A percentile compares a stretch with the other conserved stretches of the same genome.
Conservation (phyloP, 139 green algal species). For the Chlorella vulgaris region DNA sequence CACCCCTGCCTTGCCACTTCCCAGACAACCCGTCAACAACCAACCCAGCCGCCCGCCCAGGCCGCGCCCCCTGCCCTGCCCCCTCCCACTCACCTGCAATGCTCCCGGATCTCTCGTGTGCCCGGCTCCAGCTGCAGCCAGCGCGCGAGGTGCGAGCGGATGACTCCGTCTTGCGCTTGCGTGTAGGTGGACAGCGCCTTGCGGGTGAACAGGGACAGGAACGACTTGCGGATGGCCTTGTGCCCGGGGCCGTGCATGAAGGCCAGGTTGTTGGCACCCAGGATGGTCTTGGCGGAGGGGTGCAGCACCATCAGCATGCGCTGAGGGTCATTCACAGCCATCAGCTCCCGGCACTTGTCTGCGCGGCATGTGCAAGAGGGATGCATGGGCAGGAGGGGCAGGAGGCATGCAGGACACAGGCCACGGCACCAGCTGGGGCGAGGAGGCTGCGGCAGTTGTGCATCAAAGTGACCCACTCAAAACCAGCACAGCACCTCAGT, state of each 20-base stretch:
- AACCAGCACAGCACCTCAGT: no score
- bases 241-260: slow-evolving; percentile 80
- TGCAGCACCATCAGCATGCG: slow-evolving; percentile 77
- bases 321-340: slow-evolving; percentile 62
- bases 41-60: no score
- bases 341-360: slow-evolving; percentile 68
- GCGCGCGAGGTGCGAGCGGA: slow-evolving; percentile 57
- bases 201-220: slow-evolving; percentile 86
- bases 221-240: slow-evolving; percentile 78
- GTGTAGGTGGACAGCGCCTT: slow-evolving; percentile 82
- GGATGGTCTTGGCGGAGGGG: slow-evolving; percentile 78
- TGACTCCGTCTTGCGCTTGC: slow-evolving; percentile 73
- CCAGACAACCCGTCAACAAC: no score
- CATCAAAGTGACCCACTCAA: no score
- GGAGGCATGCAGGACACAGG: no score
- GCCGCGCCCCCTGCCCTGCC: no score
- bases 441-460: no score
- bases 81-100: no score
- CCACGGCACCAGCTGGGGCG: no score
- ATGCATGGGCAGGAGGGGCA: no score
- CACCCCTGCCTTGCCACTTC: neutral
- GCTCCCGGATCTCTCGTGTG: slow-evolving; percentile 31
- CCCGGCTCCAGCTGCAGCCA: slow-evolving; percentile 50
- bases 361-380: neutral
- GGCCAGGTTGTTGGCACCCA: slow-evolving; percentile 83